Evolutionary conservation across 495 filamentous ascomycete genomes (phyloP), one percentile per base, ranked within the genome.

Genomic region (Aspergillus homomorphus): DNA sequence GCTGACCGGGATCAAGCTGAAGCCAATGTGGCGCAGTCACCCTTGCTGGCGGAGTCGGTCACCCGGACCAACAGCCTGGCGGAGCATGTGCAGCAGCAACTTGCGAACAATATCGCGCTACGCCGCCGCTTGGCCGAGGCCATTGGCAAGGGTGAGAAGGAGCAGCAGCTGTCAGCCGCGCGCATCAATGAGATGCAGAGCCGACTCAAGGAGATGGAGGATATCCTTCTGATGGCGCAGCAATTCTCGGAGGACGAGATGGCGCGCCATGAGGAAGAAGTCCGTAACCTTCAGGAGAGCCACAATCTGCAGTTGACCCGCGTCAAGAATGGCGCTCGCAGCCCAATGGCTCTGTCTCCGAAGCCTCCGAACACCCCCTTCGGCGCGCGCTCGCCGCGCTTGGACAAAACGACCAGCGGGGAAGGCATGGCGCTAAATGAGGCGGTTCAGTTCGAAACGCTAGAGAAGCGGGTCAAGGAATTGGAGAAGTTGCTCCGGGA

Each of bases 191-290:
- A 86, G 51, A 81, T 97, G 75, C 92, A 98, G 68, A 80, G 75
- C 50, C 86, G 83, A 43, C 85, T 98, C 55, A 88, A 89, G 67
- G 72, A 77, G 15, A 79, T 96, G 22, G 94, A 98, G 71, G 94
- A 98, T 59, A 83, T 84, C 57, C 82, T 98, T 16, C 76, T 96
- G 53, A 71, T 81, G 16, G 92, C 94, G 1, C 94, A 98, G 72
- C 88, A 91, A 48, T 77, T 87, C 38, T 91, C 90, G 18, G 94
- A 98, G 73, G 92, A 94, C 57, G 83, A 84, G 30, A 85, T 97
- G 65, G 64, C 81, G 49, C 83, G 82, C 51, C 90, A 96, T 66
- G 94, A 98, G 71, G 91, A 96, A 26, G 91, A 97, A 69, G 78
- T 96, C 33, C 76, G 82, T 8, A 71, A 77, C 19, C 70, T 98